Base-by-base conservation (phyloP, 2,329 filamentous ascomycete genomes). In the Cercospora brassicicola region DNA sequence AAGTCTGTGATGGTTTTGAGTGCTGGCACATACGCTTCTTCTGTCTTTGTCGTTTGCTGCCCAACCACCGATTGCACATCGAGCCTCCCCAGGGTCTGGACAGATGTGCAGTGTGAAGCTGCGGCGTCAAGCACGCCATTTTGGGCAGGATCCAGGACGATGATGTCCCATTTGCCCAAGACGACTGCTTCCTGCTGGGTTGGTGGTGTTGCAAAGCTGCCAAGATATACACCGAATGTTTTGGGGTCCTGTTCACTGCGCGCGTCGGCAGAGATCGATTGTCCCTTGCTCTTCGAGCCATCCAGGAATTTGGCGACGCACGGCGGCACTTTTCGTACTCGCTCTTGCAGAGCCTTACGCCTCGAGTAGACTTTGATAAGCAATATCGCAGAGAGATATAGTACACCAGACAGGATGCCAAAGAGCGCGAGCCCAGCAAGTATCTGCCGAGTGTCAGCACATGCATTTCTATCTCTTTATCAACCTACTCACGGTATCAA, bases 141-240 rank as follows among this genome's bases (percentile, higher is more conserved):
- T 33, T 70, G 70, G 15, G 67, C 63, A 62, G 74, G 73, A 59
- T 76, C 69, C 11, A 76, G 62, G 3, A 76, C 68, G 23, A 75
- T 33, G 6, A 74, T 23, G 39, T 76, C 73, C 73, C 73, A 76
- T 62, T 68, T 70, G n/a, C 65, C 69, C 45, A 76, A 67, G 8
- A 76, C 30, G 13, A 64, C 65, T 20, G 65, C 59, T 39, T 72
- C 64, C 5, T 71, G 65, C 11, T 59, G 59, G 13, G 74, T 67
- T 8, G 73, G 70, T 45, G 72, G 68, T 18, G 59, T 59, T 30
- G 67, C 56, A 53, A 78, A 74, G 18, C 62, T 60, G 11, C 77
- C 77, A 8, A 79, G 62, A 57, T 71, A 78, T 30, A 76, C 72
- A 4, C 73, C 73, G 59, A 78, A 72, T 9, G 76, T 73, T 61